Base-by-base conservation (phyloP, 2,329 filamentous ascomycete species). In the Aspergillus neotritici region DNA sequence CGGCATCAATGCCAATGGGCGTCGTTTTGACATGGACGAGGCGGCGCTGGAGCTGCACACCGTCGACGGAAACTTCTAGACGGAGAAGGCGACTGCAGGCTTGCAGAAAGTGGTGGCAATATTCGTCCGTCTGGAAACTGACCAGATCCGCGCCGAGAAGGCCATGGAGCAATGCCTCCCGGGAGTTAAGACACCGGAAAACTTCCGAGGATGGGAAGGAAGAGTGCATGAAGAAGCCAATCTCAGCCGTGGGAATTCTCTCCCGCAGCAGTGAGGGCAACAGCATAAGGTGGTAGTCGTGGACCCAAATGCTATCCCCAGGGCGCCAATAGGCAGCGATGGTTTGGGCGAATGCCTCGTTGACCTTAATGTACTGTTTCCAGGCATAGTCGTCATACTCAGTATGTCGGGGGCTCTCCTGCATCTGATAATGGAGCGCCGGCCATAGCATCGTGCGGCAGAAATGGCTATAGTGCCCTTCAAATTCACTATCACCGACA, bases 371-470 rank as follows among this genome's bases (percentile, higher is more conserved):
- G 60, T 96, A 97, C 71, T 87, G 93, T 54, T 87, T 80, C 87
- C 89, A 97, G 1, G 90, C 95, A 66, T 96, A 90, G 57, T 96
- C 91, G 64, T 94, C 84, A 63, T 95, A 97, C 0, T 91, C 89
- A 62, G 94, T 96, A 79, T 89, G 95, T 73, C 94, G 94, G 31
- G 91, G 90, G 60, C 91, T 91, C 64, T 96, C 91, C 2, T 91
- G 91, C 53, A 96, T 94, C 65, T 95, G 89, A 66, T 96, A 97
- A 68, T 97, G 90, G 67, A 96, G 93, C 50, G 95, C 89, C 1
- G 91, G 91, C 89, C 90, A 96, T 7, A 96, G 74, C 39, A 96
- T 94, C 7, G 91, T 86, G 70, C 95, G 95, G 79, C 90, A 96
- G 65, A 91, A 96, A 68, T 96, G 90, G 11, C 84, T 79, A 61